Conservation (phyloP, 176 grass and related monocot species). For the Ampelocalamus luodianensis region DNA sequence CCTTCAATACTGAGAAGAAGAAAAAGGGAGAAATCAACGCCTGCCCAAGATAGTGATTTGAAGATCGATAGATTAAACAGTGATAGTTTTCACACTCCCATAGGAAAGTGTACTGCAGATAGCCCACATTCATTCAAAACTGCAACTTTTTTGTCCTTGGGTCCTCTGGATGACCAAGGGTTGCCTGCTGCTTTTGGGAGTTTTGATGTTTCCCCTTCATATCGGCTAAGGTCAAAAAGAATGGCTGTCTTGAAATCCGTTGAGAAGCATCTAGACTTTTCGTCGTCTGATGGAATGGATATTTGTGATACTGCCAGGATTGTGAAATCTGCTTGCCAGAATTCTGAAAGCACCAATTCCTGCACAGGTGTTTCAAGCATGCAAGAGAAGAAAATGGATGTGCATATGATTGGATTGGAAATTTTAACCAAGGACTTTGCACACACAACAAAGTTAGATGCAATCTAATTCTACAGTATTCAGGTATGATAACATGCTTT, state of each 20-base stretch:
- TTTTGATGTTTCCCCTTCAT: conserved; percentile 76
- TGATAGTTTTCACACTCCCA: conserved; percentile 50
- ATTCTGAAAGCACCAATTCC: conserved; percentile 37
- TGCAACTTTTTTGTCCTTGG: conserved; percentile 46
- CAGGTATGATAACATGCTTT: conserved; percentile 37
- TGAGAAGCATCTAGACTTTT: conserved; percentile 90
- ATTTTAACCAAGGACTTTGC: conserved; percentile 47
- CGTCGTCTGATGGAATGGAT: conserved; percentile 40
- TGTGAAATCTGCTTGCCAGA: conserved; percentile 27
- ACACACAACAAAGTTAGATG: conserved; percentile 31
- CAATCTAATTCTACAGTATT: conserved; percentile 34
- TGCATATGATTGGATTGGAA: conserved; percentile 46
- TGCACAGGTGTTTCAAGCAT: conserved; percentile 37
- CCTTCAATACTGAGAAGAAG: conserved; percentile 84
- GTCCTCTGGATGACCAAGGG: conserved; percentile 34
- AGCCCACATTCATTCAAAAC: conserved; percentile 50
- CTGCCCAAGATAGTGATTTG: conserved; percentile 41
- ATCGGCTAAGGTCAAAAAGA: conserved; percentile 77
- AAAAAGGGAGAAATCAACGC: conserved; percentile 54
- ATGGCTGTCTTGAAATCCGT: conserved; percentile 69
- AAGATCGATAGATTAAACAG: conserved; percentile 44
- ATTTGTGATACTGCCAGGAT: conserved; percentile 21
- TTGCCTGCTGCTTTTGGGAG: conserved; percentile 48
- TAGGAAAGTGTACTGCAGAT: conserved; percentile 32
- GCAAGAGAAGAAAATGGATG: conserved; percentile 41